These are phyloP conservation scores for Skeletonema menzelii DNA, from an alignment of 108 stramenopile species.

Conservation along the genomic window DNA sequence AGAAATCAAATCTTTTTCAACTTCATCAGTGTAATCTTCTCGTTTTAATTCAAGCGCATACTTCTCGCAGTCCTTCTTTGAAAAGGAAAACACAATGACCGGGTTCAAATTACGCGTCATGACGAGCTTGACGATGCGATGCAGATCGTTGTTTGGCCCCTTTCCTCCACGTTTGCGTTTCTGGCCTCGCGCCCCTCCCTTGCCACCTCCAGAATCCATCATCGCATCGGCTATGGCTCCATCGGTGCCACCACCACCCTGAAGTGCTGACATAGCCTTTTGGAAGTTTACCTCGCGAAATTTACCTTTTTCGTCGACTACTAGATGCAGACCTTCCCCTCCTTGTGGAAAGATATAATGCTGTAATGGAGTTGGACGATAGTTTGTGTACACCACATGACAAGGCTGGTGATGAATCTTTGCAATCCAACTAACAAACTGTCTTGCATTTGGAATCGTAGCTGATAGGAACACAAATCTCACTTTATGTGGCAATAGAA, in stretches of 20 bases:
- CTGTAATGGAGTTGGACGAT: conserved; percentile 97
- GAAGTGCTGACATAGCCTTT: conserved; percentile 90
- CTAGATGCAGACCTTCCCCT: conserved; percentile 95
- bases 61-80: conserved; percentile 96
- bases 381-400: conserved; percentile 99
- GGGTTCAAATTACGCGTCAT: conserved; percentile 96
- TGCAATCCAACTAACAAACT: conserved; percentile 93
- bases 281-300: conserved; percentile 97
- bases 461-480: conserved; percentile 98
- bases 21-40: conserved; percentile 96
- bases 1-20: conserved; percentile 93
- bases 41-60: conserved; percentile 89
- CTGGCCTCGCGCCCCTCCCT: conserved; percentile 43
- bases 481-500: conserved; percentile 90
- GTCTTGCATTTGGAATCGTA: conserved; percentile 96
- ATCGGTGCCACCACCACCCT: conserved; percentile 51
- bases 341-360: conserved; percentile 97
- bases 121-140: conserved; percentile 94
- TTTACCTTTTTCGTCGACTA: conserved; percentile 97
- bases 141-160: conserved; percentile 76
- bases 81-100: conserved; percentile 97
- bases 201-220: conserved; percentile 70
- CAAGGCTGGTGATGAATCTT: conserved; percentile 98
- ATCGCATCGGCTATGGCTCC: conserved; percentile 68
- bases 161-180: conserved; percentile 74